Base-by-base conservation (phyloP, 768 basidiomycete genomes). In the Calocybe indica region DNA sequence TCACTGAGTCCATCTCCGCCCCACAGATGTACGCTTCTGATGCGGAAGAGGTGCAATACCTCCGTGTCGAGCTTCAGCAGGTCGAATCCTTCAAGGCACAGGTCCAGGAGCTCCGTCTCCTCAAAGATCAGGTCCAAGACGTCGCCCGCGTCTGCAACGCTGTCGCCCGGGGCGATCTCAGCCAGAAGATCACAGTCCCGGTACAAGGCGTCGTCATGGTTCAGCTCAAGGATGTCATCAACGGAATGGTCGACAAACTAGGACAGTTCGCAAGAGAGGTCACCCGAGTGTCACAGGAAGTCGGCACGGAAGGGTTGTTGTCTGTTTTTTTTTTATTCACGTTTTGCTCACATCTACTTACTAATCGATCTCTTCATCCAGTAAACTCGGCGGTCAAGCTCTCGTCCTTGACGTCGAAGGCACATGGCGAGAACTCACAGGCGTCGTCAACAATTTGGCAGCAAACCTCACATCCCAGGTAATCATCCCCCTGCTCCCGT, bases 201-300 rank as follows among this genome's bases (percentile, higher is more conserved):
- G 88, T 88, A 2, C 82, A 88, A 55, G 85, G 87, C 50, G 78
- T 79, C 42, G 83, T 86, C 39, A 87, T 89, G 85, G 79, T 83
- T 1, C 84, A 88, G 61, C 74, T 89, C 55, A 88, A 88, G 68
- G 86, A 83, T 51, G 81, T 83, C 52, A 85, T 86, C 62, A 86
- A 86, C 53, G 76, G 75, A 12, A 83, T 84, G 81, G 75, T 74
- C 32, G 74, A 76, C 55, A 76, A 76, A 51, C 73, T 97, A 29
- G 82, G 86, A 48, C 85, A 88, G 58, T 95, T 97, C 64, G 92
- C 94, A 33, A 84, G 85, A 61, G 91, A 93, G 63, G 91, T 93
- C 34, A 92, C 91, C 49, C 79, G 92, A 49, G 87, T 89, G 49
- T 79, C 78, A 55, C 83, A 85, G 62, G 87, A 89, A 62, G 92